Conservation (phyloP, 2,329 filamentous ascomycete genomes). For the Fusarium subtropicale region DNA sequence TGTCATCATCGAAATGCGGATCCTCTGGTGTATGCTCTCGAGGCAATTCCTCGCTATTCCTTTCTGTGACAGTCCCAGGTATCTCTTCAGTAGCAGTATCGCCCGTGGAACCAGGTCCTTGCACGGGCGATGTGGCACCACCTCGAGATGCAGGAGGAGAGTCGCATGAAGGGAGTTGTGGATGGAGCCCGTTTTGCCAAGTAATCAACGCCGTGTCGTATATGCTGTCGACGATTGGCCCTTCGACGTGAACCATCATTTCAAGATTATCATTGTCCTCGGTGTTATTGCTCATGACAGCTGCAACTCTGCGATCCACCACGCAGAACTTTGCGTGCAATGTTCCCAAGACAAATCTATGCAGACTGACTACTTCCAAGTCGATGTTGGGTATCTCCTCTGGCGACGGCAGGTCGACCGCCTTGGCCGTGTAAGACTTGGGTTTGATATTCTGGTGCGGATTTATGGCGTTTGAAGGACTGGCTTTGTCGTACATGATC, state of each 20-base stretch:
- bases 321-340: conserved; percentile 84
- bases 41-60: conserved; percentile 43
- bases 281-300: conserved; percentile 83
- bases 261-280: conserved; percentile 83
- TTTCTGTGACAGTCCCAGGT: not conserved
- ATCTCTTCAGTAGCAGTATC: accelerated
- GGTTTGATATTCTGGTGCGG: conserved; percentile 71
- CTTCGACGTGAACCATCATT: conserved; percentile 82
- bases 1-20: conserved; percentile 72
- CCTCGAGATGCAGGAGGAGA: conserved; percentile 1
- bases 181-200: conserved; percentile 70
- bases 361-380: conserved; percentile 78
- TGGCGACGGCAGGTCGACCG: conserved; percentile 70
- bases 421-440: conserved; percentile 67
- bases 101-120: not conserved
- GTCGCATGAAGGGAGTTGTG: conserved; percentile 19
- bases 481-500: conserved; percentile 79
- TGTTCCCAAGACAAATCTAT: conserved; percentile 76
- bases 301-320: conserved; percentile 76
- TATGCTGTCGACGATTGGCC: conserved; percentile 78
- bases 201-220: conserved; percentile 80
- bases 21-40: conserved; percentile 68
- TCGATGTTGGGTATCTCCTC: conserved; percentile 78
- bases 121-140: conserved; percentile 1
- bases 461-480: conserved; percentile 71